Base-by-base conservation (phyloP, 352 stramenopile genomes). In the Globisporangium iwayamae region DNA sequence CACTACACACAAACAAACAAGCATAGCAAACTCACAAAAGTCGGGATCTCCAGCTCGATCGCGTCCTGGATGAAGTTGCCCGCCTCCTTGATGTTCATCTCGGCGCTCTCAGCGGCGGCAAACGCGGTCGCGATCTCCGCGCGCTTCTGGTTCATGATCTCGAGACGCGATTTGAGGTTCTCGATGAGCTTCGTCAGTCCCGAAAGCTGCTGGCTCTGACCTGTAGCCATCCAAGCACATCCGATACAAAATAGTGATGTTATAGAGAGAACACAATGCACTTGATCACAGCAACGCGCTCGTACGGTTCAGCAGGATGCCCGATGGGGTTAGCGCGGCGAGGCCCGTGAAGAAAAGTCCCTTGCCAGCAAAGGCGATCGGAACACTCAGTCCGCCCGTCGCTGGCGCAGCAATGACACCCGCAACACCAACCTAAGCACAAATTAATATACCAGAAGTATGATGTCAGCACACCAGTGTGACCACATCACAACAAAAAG, bases 121-220 rank as follows among this genome's bases (percentile, higher is more conserved):
- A 89, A 91, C 16, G 81, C 85, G 16, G 79, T 74, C 22, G 83
- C 77, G 70, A 96, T 82, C 53, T 94, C 87, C 25, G 83, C 80
- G 18, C 85, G 78, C 56, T 91, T 91, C 64, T 91, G 83, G 63
- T 84, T 89, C 81, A 96, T 89, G 32, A 94, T 96, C 65, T 93
- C 87, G 1, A 96, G 71, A 34, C 83, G 87, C 1, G 82, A 80
- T 67, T 96, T 96, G 52, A 96, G 75, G 47, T 89, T 83, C 59
- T 92, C 83, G 1, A 91, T 76, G 9, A 96, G 67, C 46, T 78
- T 85, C n/a, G 82, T 79, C 30, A 96, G 67, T 1, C 87, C 87
- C 38, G 74, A 70, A 18, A 96, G 77, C 60, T 96, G 87, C 62
- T 93, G 83, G 65, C 78, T 90, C 74, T 96, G 87, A 30, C 84